These are phyloP conservation scores for Nemania diffusa DNA, from an alignment of 2,329 filamentous ascomycete genomes.

Conservation along the genomic window DNA sequence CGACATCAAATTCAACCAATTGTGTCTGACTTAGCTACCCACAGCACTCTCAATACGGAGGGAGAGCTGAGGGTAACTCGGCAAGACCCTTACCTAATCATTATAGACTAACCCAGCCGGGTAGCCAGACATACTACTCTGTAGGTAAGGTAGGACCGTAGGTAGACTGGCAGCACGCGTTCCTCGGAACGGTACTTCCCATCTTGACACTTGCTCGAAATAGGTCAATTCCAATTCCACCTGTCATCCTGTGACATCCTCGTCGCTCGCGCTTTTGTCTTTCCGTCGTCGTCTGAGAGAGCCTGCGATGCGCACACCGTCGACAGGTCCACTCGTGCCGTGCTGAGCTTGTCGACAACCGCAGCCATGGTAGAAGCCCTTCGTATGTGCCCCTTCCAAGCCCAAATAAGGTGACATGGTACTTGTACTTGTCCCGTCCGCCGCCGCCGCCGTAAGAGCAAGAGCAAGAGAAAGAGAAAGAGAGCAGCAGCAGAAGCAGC, in stretches of 20 bases:
- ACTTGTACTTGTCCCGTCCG: constrained; percentile 32
- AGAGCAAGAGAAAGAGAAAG: constrained; percentile 28
- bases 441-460: constrained; percentile 32
- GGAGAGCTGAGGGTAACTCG: too few relatives aligned
- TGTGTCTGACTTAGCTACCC: not conserved
- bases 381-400: constrained; percentile 42
- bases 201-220: constrained; percentile 38
- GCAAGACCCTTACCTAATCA: not conserved
- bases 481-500: constrained; percentile 19
- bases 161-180: too few relatives aligned
- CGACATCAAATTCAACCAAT: constrained; percentile 4
- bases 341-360: constrained; percentile 36
- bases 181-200: constrained; percentile 29
- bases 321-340: constrained; percentile 24
- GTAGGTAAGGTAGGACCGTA: too few relatives aligned
- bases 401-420: constrained; percentile 49
- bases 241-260: constrained; percentile 24
- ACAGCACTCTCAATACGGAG: constrained; percentile 5
- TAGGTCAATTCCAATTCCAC: constrained; percentile 29
- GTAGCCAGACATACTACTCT: constrained; percentile 14
- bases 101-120: constrained; percentile 9
- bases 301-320: constrained; percentile 31
- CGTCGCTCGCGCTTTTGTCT: constrained; percentile 19
- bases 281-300: too few relatives aligned
- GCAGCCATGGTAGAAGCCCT: constrained; percentile 48